phyloP scores from a whole-genome alignment of 75 land plant species.

The Sequoiadendron giganteum region DNA sequence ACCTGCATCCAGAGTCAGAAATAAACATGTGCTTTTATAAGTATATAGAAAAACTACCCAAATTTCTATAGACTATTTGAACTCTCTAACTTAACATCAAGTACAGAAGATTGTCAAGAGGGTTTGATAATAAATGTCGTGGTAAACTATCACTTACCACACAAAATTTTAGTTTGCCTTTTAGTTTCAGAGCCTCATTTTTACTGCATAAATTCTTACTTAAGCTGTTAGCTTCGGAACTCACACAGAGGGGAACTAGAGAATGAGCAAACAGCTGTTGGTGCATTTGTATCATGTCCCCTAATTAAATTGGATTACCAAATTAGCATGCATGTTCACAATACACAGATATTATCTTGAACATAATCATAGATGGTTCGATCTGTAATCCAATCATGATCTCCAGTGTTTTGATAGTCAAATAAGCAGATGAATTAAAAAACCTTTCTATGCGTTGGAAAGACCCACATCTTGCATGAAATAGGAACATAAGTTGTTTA shows the following conservation, averaged over 20 bases:
- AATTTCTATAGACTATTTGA: too few relatives aligned
- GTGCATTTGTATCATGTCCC: neutral
- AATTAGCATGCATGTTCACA: neutral
- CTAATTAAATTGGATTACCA: neutral
- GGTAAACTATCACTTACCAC: neutral
- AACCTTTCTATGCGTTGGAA: neutral
- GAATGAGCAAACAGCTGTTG: neutral
- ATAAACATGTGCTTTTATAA: neutral
- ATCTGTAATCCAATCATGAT: neutral
- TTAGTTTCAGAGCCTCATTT: neutral
- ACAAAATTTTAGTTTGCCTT: too few relatives aligned
- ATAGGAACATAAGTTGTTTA: neutral
- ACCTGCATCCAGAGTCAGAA: slow-evolving; percentile 51
- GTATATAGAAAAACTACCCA: neutral
- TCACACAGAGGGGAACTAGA: too few relatives aligned
- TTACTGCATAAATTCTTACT: neutral
- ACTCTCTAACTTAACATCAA: neutral
- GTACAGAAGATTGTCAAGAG: neutral
- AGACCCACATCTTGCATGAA: too few relatives aligned
- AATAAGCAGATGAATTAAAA: neutral
- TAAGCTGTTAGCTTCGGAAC: neutral
- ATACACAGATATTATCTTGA: neutral
- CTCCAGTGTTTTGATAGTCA: neutral
- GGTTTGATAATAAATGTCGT: neutral
- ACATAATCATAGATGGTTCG: neutral